Conservation (phyloP, 2,329 filamentous ascomycete species). For the Hymenoscyphus fructigenus region DNA sequence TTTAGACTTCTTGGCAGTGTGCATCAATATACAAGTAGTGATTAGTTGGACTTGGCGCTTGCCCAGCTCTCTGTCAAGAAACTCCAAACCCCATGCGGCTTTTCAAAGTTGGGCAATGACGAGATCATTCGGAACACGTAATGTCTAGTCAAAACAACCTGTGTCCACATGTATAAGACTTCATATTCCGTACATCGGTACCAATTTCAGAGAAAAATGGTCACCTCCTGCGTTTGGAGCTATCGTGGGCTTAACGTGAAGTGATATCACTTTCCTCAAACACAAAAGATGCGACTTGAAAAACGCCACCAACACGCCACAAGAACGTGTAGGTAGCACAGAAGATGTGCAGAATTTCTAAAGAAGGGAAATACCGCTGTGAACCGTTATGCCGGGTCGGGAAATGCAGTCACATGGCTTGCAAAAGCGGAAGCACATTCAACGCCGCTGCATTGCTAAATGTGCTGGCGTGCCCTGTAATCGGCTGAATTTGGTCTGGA, state of each 20-base stretch:
- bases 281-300: too few species aligned
- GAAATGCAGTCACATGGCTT: slow-evolving; percentile 1
- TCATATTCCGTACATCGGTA: not conserved
- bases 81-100: not conserved
- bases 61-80: not conserved
- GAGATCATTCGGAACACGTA: not conserved
- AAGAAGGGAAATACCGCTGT: not conserved
- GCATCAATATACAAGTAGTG: not conserved
- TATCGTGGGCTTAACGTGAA: not conserved
- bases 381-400: not conserved
- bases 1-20: not conserved
- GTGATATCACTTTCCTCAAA: not conserved
- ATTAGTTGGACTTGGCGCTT: not conserved
- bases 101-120: not conserved
- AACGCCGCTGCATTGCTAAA: not conserved
- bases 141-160: not conserved
- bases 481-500: not conserved
- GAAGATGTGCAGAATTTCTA: not conserved
- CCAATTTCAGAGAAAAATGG: not conserved
- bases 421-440: not conserved
- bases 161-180: not conserved
- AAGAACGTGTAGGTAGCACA: not conserved
- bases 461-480: not conserved
- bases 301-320: not conserved
- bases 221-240: not conserved